Evolutionary conservation across 2,329 filamentous ascomycete species (phyloP).

Genomic region (Ophiostoma perfectum): DNA sequence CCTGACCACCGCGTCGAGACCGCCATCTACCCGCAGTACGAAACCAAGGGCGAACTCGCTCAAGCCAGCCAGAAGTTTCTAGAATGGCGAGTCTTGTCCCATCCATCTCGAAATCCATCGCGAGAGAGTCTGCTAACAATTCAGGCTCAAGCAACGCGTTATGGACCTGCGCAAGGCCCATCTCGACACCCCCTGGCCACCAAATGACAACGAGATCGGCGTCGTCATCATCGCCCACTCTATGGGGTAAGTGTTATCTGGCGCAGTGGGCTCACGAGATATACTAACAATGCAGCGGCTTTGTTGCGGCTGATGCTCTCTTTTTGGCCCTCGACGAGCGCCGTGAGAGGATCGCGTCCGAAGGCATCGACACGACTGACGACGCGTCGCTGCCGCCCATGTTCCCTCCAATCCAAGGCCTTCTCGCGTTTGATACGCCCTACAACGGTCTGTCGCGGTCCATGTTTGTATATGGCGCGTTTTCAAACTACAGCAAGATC

Average conservation of each 20-base stretch:
- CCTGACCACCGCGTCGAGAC: conserved; percentile 43
- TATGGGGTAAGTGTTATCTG: conserved; percentile 48
- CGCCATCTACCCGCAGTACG: conserved; percentile 65
- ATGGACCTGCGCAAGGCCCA: conserved; percentile 69
- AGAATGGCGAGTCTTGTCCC: not conserved
- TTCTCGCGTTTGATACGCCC: conserved; percentile 80
- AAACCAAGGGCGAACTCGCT: conserved; percentile 63
- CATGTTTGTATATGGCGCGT: conserved; percentile 57
- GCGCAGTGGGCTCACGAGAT: not conserved
- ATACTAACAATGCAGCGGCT: conserved; percentile 45
- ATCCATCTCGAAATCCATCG: too few species aligned
- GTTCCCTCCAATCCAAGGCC: conserved; percentile 75
- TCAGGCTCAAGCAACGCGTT: conserved; percentile 67
- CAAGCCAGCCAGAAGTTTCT: conserved; percentile 41
- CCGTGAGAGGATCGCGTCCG: conserved; percentile 42
- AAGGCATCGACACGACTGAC: conserved; percentile 26
- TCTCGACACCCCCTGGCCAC: conserved; percentile 67
- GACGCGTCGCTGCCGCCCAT: conserved; percentile 36
- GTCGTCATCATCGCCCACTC: conserved; percentile 78
- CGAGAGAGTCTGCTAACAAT: too few species aligned
- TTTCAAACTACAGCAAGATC: conserved; percentile 55
- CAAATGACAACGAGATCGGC: conserved; percentile 72
- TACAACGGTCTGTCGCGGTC: conserved; percentile 61
- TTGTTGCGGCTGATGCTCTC: conserved; percentile 77
- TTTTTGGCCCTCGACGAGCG: conserved; percentile 56